Percentiles rank a stretch among this genome's conserved stretches.
These are phyloP conservation scores for Leccinum pachyderme DNA, from an alignment of 1,284 basidiomycete species.

Conservation along the genomic window DNA sequence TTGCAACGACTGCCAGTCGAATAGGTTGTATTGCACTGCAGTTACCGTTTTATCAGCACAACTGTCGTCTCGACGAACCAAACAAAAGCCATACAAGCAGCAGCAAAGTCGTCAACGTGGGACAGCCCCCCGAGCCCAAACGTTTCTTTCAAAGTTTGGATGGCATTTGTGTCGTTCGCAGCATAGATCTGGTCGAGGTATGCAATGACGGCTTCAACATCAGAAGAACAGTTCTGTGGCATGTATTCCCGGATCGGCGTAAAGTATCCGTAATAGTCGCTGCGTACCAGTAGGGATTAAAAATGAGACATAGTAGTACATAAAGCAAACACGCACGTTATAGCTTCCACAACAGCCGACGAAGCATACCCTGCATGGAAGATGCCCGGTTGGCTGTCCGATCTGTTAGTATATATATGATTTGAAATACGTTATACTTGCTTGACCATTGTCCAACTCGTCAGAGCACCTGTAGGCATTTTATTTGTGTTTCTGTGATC, in stretches of 20 bases:
- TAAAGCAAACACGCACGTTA: constrained; percentile 38
- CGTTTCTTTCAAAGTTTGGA: constrained; percentile 49
- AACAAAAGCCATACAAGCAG: constrained; percentile 38
- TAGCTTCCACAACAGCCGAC: constrained; percentile 70
- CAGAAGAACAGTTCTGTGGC: constrained; percentile 72
- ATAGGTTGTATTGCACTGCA: constrained; percentile 53
- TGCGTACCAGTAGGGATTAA: constrained; percentile 20
- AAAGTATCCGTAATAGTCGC: constrained; percentile 71
- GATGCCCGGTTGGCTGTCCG: constrained; percentile 57
- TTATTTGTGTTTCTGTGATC: not conserved
- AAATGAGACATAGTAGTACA: not conserved
- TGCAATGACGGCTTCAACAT: constrained; percentile 61
- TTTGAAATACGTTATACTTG: constrained; percentile 31
- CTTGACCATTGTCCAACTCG: constrained; percentile 72
- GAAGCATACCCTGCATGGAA: constrained; percentile 71
- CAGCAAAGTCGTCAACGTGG: constrained; percentile 67
- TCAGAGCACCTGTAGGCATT: constrained; percentile 44
- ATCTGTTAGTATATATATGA: not conserved
- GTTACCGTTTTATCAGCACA: not conserved
- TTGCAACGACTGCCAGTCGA: constrained; percentile 46
- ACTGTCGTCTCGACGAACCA: not conserved
- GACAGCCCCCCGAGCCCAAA: constrained; percentile 58
- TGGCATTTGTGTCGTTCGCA: constrained; percentile 42
- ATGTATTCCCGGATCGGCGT: constrained; percentile 67
- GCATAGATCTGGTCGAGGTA: constrained; percentile 60